A percentile compares a stretch with the other conserved stretches of the same genome.
These are phyloP conservation scores for Balansia obtecta DNA, from an alignment of 2,329 filamentous ascomycete species.

Conservation along the genomic window DNA sequence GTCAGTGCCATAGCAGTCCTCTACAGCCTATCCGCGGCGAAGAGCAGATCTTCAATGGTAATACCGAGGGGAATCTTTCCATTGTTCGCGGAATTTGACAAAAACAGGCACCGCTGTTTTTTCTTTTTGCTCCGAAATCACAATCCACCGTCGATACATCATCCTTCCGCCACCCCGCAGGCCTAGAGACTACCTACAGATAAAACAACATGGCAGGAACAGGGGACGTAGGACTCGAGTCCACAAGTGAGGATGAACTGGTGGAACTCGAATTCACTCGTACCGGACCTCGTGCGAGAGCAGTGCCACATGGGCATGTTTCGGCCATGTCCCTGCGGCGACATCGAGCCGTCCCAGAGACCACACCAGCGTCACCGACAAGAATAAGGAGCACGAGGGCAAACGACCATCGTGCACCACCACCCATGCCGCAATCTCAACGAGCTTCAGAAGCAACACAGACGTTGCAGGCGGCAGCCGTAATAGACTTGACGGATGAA, in stretches of 20 bases:
- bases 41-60: neutral
- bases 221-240: slow-evolving; percentile 7
- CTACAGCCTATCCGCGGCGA: neutral
- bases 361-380: neutral
- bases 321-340: no score
- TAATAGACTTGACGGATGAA: slow-evolving; percentile 40
- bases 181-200: neutral
- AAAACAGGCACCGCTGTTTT: neutral
- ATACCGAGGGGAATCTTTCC: neutral
- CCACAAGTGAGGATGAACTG: slow-evolving; percentile 20
- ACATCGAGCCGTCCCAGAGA: no score
- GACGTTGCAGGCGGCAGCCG: slow-evolving; percentile 12
- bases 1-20: neutral
- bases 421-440: neutral
- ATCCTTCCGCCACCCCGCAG: neutral
- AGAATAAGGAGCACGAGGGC: neutral
- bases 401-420: neutral
- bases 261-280: slow-evolving; percentile 19
- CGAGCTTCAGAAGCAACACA: neutral
- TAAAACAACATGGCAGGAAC: slow-evolving; percentile 8
- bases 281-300: neutral
- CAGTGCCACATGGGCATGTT: slow-evolving; percentile 1
- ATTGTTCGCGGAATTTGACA: neutral
- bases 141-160: neutral
- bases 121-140: neutral